Percentiles rank a stretch among this genome's conserved stretches.
phyloP scores from a whole-genome alignment of 352 stramenopile species.

The Pythium rhizo-oryzae region DNA sequence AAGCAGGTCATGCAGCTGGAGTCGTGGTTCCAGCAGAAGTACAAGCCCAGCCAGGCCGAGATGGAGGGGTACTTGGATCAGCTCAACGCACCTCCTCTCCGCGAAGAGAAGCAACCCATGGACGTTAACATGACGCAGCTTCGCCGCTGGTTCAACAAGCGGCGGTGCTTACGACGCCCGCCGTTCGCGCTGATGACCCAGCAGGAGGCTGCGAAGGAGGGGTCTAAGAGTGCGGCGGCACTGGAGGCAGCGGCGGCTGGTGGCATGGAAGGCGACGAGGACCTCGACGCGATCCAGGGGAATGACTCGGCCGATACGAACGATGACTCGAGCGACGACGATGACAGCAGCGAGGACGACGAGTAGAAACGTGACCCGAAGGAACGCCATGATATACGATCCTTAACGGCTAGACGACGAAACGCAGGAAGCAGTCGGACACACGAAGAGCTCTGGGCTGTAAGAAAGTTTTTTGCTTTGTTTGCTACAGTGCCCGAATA shows the following conservation, averaged over 20 bases:
- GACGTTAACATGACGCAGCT: slow-evolving; percentile 89
- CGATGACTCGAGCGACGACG: slow-evolving; percentile 57
- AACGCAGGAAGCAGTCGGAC: not conserved
- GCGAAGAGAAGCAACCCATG: slow-evolving; percentile 74
- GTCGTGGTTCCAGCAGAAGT: slow-evolving; percentile 87
- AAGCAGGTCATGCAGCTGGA: slow-evolving; percentile 79
- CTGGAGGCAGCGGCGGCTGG: slow-evolving; percentile 36
- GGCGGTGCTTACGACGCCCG: slow-evolving; percentile 76
- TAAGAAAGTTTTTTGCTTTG: not conserved
- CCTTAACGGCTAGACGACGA: not conserved
- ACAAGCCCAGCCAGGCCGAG: slow-evolving; percentile 79
- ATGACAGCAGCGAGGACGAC: slow-evolving; percentile 48
- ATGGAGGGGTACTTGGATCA: slow-evolving; percentile 77
- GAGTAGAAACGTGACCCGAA: slow-evolving; percentile 18
- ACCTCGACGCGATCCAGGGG: slow-evolving; percentile 4
- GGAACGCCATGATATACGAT: not conserved
- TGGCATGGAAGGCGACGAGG: slow-evolving; percentile 27
- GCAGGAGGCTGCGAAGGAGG: slow-evolving; percentile 65
- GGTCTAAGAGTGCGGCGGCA: slow-evolving; percentile 43
- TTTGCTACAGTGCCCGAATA: not conserved
- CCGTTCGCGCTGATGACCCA: slow-evolving; percentile 86
- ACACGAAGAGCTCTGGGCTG: not conserved
- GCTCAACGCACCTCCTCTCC: slow-evolving; percentile 71
- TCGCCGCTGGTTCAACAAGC: slow-evolving; percentile 87
- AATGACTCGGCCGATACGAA: slow-evolving; percentile 38